Evolutionary conservation across 805 yeast species (phyloP), one percentile per base, ranked within the genome.

Genomic region (Kluyveromyces siamensis): DNA sequence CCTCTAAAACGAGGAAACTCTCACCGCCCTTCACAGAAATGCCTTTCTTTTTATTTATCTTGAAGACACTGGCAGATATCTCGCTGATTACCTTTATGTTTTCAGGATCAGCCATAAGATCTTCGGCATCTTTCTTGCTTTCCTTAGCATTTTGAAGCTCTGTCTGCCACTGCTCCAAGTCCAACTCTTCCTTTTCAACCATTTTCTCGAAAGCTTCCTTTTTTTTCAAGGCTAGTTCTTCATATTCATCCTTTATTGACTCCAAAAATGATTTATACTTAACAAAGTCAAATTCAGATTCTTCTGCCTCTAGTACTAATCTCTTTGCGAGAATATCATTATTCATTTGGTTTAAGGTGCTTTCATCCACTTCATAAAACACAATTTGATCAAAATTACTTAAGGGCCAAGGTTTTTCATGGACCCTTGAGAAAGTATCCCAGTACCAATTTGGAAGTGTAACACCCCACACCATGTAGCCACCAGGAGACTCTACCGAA

Each of bases 361-460:
- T 83, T 67, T 93, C 98, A 33, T 81, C 71, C 4, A 88, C 97
- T 16, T 96, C 96, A 64, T 86, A 93, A 70, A 86, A 91, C 65
- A 89, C 96, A 56, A 91, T 83, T 72, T 90, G 96, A 65, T 91
- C 99, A 62, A 93, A 91, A 56, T 95, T 95, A 14, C 84, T 73
- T 60, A 93, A 75, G 60, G 93, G 73, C 98, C 98, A 93, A 48
- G 98, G 98, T 50, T 81, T 70, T 9, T 73, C 74, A 27, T 72
- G 68, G 57, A 83, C 88, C 21, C 72, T 68, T 40, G 89, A 91
- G 54, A 93, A 72, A 33, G 87, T 76, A 59, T 90, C 76, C 71
- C 88, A 90, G 66, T 91, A 98, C 99, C 99, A 91, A 58, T 91
- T 90, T 48, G 98, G 98, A 55, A 93, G 81, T 10, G 99, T 91